A percentile compares a stretch with the other conserved stretches of the same genome.
These are phyloP conservation scores for Phytophthora nicotianae DNA, from an alignment of 352 stramenopile genomes.

Conservation along the genomic window DNA sequence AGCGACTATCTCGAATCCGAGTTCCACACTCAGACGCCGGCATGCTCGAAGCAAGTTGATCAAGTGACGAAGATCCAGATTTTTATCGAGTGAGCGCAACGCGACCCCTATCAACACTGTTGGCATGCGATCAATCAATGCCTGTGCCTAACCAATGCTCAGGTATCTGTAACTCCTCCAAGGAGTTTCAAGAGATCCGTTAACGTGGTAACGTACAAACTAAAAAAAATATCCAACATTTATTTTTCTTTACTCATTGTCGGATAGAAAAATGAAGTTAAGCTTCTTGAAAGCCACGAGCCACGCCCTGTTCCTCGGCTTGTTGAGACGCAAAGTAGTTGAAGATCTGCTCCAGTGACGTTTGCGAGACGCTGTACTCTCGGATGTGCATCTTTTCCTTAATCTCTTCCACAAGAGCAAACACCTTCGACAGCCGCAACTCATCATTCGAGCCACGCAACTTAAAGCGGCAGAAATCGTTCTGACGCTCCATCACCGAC, in stretches of 20 bases:
- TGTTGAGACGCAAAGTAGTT: conserved; percentile 87
- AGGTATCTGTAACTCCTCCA: conserved; percentile 7
- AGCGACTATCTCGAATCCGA: conserved; percentile 39
- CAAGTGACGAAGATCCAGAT: conserved; percentile 19
- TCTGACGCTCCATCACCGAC: conserved; percentile 63
- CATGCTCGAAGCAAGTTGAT: conserved; percentile 29
- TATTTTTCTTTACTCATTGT: not conserved
- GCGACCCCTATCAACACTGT: conserved; percentile 16
- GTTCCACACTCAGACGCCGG: conserved; percentile 14
- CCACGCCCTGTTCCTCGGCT: conserved; percentile 44
- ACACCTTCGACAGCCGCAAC: conserved; percentile 70
- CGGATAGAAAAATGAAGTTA: conserved; percentile 1
- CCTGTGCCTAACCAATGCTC: not conserved
- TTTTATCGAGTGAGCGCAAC: conserved; percentile 20
- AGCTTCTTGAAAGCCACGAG: conserved; percentile 40
- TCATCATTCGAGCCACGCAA: conserved; percentile 57
- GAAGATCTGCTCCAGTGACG: conserved; percentile 92
- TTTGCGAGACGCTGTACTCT: conserved; percentile 91
- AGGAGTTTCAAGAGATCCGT: conserved; percentile 18
- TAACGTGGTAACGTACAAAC: no score
- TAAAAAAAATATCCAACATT: not conserved
- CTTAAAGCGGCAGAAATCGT: conserved; percentile 66
- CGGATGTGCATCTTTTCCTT: conserved; percentile 68
- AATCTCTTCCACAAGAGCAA: conserved; percentile 68
- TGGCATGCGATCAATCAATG: conserved; percentile 14